A percentile compares a stretch with the other conserved stretches of the same genome.
phyloP scores from a whole-genome alignment of 176 grass and related monocot genomes.

The Zizania latifolia region DNA sequence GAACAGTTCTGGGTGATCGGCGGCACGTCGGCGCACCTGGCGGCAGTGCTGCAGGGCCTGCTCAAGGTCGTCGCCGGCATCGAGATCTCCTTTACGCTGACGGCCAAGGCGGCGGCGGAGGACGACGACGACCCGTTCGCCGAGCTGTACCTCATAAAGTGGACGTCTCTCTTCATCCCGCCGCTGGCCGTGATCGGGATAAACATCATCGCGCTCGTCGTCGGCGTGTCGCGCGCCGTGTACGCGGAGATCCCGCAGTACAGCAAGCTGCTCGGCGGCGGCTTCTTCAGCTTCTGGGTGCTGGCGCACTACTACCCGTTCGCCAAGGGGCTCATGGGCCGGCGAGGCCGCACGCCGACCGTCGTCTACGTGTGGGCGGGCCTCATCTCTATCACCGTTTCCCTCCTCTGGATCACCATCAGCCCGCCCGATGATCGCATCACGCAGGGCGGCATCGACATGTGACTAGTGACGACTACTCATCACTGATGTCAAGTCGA shows the following conservation, averaged over 20 bases:
- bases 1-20: constrained; percentile 81
- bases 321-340: constrained; percentile 79
- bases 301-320: constrained; percentile 83
- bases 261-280: constrained; percentile 67
- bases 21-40: constrained; percentile 67
- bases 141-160: constrained; percentile 77
- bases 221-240: constrained; percentile 57
- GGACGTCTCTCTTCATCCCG: constrained; percentile 84
- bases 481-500: too few relatives aligned
- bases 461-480: too few relatives aligned
- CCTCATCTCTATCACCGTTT: constrained; percentile 71
- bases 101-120: constrained; percentile 60
- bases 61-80: constrained; percentile 79
- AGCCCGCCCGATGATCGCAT: constrained; percentile 48
- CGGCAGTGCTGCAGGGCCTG: constrained; percentile 64
- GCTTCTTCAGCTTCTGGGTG: constrained; percentile 93
- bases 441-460: constrained; percentile 27
- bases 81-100: constrained; percentile 86
- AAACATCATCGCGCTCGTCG: constrained; percentile 72
- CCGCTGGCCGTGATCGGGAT: constrained; percentile 65
- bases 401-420: constrained; percentile 69
- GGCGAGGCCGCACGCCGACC: constrained; percentile 51
- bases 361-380: constrained; percentile 76
- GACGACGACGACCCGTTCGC: constrained; percentile 71
- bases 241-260: constrained; percentile 89